A percentile compares a stretch with the other conserved stretches of the same genome.
Evolutionary conservation across 1,284 basidiomycete genomes (phyloP).

Genomic region (Jaminaea rosea): DNA sequence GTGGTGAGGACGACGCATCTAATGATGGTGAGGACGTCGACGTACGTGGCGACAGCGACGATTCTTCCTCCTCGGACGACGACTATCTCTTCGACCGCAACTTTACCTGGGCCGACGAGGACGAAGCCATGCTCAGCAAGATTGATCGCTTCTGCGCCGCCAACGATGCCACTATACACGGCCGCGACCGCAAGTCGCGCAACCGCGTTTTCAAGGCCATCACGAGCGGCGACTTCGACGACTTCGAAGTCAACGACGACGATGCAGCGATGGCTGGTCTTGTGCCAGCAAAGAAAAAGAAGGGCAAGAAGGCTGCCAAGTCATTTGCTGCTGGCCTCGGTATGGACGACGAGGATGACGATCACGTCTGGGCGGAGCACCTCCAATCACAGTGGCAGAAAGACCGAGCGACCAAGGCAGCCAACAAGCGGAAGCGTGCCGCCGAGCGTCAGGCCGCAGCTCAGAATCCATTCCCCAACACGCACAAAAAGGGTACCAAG

Average conservation of each 20-base stretch:
- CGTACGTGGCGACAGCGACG: conserved; percentile 12
- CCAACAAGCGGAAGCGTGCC: conserved; percentile 60
- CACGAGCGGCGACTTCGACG: conserved; percentile 56
- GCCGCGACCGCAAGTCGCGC: conserved; percentile 49
- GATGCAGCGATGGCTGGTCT: conserved; percentile 15
- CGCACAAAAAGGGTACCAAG: conserved; percentile 22
- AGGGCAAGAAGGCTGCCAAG: conserved; percentile 13
- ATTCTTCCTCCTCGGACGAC: conserved; percentile 15
- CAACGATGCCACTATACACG: conserved; percentile 5
- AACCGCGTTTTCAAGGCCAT: conserved; percentile 61
- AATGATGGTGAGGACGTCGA: conserved; percentile 12
- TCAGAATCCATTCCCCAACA: conserved; percentile 50
- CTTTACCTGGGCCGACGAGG: conserved; percentile 56
- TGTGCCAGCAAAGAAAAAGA: conserved; percentile 18
- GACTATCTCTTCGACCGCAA: conserved; percentile 45
- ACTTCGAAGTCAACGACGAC: conserved; percentile 38
- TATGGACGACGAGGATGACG: conserved; percentile 54
- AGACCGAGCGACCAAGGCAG: conserved; percentile 73
- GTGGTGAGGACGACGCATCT: conserved; percentile 11
- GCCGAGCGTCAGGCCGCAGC: conserved; percentile 52
- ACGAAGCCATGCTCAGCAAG: conserved; percentile 59
- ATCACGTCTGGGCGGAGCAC: conserved; percentile 56
- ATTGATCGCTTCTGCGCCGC: conserved; percentile 49
- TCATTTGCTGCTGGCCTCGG: conserved; percentile 3
- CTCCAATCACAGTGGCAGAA: conserved; percentile 67